These are phyloP conservation scores for Penicillium tannophilum DNA, from an alignment of 495 filamentous ascomycete genomes.

Conservation along the genomic window DNA sequence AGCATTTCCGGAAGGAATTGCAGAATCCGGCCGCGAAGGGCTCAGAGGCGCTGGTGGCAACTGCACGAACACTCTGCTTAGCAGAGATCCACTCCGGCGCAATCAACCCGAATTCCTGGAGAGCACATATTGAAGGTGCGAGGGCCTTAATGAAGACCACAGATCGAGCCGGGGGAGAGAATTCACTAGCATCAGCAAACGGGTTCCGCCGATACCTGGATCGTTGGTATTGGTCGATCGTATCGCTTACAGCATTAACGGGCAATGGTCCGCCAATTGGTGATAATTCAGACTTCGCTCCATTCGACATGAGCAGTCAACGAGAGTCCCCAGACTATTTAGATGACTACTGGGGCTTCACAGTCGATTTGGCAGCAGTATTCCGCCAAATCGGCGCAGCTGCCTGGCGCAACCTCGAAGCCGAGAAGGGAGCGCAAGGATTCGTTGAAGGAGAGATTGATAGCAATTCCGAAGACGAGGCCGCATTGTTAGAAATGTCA, in stretches of 20 bases:
- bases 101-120: slow-evolving; percentile 49
- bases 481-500: slow-evolving; percentile 37
- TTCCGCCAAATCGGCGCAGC: slow-evolving; percentile 47
- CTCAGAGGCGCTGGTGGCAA: slow-evolving; percentile 48
- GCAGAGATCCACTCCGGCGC: slow-evolving; percentile 53
- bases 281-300: slow-evolving; percentile 23
- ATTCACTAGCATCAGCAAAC: slow-evolving; percentile 32
- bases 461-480: slow-evolving; percentile 30
- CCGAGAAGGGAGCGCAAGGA: slow-evolving; percentile 15
- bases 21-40: slow-evolving; percentile 38
- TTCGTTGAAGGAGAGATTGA: slow-evolving; percentile 28
- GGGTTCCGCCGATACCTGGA: slow-evolving; percentile 48
- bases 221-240: slow-evolving; percentile 51
- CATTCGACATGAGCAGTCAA: slow-evolving; percentile 20
- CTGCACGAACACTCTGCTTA: slow-evolving; percentile 50
- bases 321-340: slow-evolving; percentile 41
- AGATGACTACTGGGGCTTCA: slow-evolving; percentile 53
- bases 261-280: slow-evolving; percentile 50
- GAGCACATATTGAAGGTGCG: slow-evolving; percentile 50
- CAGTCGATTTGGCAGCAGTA: slow-evolving; percentile 41
- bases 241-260: slow-evolving; percentile 48
- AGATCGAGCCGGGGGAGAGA: slow-evolving; percentile 26
- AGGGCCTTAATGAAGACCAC: slow-evolving; percentile 43
- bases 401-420: slow-evolving; percentile 41
- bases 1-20: slow-evolving; percentile 48